Evolutionary conservation across 371 early-diverging fungal species (phyloP), one percentile per base, ranked within the genome.

Genomic region (Dentiscutata heterogama): DNA sequence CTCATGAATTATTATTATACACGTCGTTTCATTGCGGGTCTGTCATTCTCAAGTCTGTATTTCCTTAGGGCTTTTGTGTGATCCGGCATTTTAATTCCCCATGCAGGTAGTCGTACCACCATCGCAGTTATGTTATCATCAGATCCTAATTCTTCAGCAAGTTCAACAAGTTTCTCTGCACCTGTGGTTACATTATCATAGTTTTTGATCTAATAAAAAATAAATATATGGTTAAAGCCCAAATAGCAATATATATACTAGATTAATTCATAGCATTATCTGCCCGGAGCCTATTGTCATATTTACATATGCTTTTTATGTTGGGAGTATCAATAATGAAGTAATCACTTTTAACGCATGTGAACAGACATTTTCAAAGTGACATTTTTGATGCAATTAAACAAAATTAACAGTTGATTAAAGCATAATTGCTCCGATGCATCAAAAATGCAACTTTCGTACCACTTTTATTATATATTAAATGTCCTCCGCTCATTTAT

Each of bases 71-170:
- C 94, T 31, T 87, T 89, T 20, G 95, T 94, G 71, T 91, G 83
- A 84, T 95, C 95, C 70, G 89, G 89, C 91, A 95, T 92, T 56
- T 89, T 78, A 42, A 88, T 84, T 22, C 93, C 95, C 95, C 95
- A 95, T n/a, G 91, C 93, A 35, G 93, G 93, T 78, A 95, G 83
- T 64, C 94, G 89, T 42, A 95, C 90, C n/a, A 92, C 92, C 88
- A 93, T 83, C 14, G 92, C 93, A 1, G 94, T 95, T 72, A 89
- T 87, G 83, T 95, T 95, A 79, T 95, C 95, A 73, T 94, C 92
- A 7, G 95, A 89, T n/a, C 94, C 94, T 63, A 93, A 84, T 31
- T 91, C 91, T 83, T 95, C 95, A n/a, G 92, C 93, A 11, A 89
- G 81, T 73, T 93, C 92, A 14, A 93, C 89, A 6, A 95, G 78